Evolutionary conservation across 768 basidiomycete genomes (phyloP).

Genomic region (Crassisporium funariophilum): DNA sequence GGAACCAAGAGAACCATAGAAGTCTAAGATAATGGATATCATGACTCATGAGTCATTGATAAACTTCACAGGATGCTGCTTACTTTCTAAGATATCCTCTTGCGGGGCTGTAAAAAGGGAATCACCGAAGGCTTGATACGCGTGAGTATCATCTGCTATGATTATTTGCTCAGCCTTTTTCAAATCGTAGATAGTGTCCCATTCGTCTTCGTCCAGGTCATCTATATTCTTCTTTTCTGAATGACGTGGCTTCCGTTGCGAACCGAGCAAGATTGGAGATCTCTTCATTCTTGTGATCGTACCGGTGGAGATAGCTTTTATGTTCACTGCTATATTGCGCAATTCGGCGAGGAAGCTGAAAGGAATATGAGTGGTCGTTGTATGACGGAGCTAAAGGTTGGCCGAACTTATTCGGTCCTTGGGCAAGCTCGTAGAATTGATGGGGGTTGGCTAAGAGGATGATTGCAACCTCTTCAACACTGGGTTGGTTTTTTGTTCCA

Average conservation of each 20-base stretch:
- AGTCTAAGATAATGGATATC: conserved; percentile 40
- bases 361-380: neutral
- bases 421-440: conserved; percentile 71
- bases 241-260: conserved; percentile 55
- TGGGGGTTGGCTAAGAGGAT: conserved; percentile 70
- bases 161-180: conserved; percentile 70
- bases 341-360: conserved; percentile 81
- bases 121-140: conserved; percentile 77
- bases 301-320: conserved; percentile 48
- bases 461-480: conserved; percentile 76
- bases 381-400: neutral
- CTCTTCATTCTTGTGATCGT: conserved; percentile 69
- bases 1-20: conserved; percentile 80
- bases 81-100: conserved; percentile 89
- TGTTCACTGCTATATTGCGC: conserved; percentile 84
- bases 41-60: conserved; percentile 1
- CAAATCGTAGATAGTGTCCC: conserved; percentile 74
- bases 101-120: conserved; percentile 80
- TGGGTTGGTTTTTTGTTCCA: conserved; percentile 87
- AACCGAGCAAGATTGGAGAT: conserved; percentile 72
- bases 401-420: conserved; percentile 66
- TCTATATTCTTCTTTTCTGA: conserved; percentile 30
- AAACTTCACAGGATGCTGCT: neutral
- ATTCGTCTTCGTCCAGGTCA: conserved; percentile 70
- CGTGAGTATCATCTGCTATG: conserved; percentile 85